Percentiles rank a stretch among this genome's conserved stretches.
Conservation (phyloP, 345 rosid genomes). For the Dimocarpus longan region DNA sequence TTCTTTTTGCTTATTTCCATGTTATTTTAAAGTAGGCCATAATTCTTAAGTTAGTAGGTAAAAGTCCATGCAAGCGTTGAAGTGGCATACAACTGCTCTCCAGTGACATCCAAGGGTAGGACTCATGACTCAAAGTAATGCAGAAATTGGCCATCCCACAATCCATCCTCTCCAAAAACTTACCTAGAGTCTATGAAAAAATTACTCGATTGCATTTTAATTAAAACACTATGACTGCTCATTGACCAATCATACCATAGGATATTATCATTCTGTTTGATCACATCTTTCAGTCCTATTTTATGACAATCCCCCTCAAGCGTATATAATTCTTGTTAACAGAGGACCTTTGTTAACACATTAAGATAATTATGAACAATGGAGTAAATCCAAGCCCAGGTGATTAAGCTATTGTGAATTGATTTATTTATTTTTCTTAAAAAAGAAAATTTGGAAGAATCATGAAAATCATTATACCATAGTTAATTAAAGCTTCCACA, state of each 20-base stretch:
- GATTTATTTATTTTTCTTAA: not conserved
- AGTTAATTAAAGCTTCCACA: not conserved
- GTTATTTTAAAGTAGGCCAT: not conserved
- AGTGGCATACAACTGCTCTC: not conserved
- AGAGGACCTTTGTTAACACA: not conserved
- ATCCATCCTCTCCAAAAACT: not conserved
- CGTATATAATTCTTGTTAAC: not conserved
- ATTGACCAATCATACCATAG: not conserved
- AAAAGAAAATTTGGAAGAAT: not conserved
- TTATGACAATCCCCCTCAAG: not conserved
- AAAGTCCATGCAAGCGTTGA: not conserved
- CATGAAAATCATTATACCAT: not conserved
- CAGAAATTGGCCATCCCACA: slow-evolving; percentile 6
- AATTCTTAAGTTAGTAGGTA: not conserved
- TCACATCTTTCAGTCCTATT: not conserved
- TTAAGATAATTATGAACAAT: not conserved
- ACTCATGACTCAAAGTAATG: not conserved
- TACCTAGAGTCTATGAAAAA: not conserved
- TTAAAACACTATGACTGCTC: not conserved
- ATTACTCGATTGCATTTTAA: not conserved
- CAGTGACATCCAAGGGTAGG: not conserved
- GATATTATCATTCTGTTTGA: not conserved
- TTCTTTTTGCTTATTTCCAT: not conserved
- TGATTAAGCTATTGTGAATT: not conserved
- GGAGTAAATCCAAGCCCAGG: not conserved